Percentiles rank a stretch among this genome's conserved stretches.
phyloP scores from a whole-genome alignment of 257 asterid genomes.

The Craterostigma plantagineum region DNA sequence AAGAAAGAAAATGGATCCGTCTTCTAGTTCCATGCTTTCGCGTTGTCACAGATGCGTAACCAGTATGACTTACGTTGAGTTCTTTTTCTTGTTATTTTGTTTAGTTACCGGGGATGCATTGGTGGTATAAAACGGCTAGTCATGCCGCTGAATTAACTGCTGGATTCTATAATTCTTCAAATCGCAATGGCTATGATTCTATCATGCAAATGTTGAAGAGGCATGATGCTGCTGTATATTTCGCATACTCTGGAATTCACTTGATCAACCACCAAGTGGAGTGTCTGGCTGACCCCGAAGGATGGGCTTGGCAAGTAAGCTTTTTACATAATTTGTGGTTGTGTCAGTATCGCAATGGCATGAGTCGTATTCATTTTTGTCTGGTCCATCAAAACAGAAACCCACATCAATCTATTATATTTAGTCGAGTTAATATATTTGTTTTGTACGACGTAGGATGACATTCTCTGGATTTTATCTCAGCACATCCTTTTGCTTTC shows the following conservation, averaged over 20 bases:
- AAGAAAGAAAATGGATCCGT: no score
- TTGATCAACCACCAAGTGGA: slow-evolving; percentile 28
- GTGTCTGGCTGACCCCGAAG: slow-evolving; percentile 60
- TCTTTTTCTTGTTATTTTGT: slow-evolving; percentile 3
- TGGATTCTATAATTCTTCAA: slow-evolving; percentile 57
- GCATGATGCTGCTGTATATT: slow-evolving; percentile 46
- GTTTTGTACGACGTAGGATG: no score
- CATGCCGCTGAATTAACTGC: slow-evolving; percentile 89
- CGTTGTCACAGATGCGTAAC: no score
- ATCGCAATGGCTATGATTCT: slow-evolving; percentile 72
- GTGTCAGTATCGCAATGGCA: background rate
- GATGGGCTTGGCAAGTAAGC: slow-evolving; percentile 84
- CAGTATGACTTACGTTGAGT: background rate
- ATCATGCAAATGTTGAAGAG: slow-evolving; percentile 44
- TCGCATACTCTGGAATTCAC: slow-evolving; percentile 31
- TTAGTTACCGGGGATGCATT: slow-evolving; percentile 69
- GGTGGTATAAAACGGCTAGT: slow-evolving; percentile 96
- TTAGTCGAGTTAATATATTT: no score
- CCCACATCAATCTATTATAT: no score
- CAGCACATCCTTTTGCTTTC: no score
- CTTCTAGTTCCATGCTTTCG: no score
- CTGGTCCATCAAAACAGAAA: no score
- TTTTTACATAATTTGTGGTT: background rate
- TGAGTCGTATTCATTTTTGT: no score
- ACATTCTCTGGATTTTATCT: no score